Evolutionary conservation across 1,284 basidiomycete species (phyloP).

Genomic region (Paramarasmius palmivorus): DNA sequence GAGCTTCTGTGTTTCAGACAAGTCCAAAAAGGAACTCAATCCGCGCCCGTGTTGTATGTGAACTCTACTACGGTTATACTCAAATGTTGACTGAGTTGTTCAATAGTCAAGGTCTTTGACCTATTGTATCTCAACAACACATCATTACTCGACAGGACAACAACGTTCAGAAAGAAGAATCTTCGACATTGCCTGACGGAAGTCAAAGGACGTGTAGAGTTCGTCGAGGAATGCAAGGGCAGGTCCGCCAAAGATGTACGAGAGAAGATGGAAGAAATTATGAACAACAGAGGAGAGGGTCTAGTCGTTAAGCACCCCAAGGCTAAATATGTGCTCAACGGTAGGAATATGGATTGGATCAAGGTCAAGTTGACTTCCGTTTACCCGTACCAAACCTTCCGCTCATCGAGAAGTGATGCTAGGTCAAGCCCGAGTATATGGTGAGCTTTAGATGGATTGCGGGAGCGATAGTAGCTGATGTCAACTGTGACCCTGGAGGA

Average conservation of each 20-base stretch:
- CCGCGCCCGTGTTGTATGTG: conserved; percentile 83
- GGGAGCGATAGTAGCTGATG: conserved; percentile 1
- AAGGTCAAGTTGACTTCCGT: conserved; percentile 50
- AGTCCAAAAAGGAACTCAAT: conserved; percentile 65
- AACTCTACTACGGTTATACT: background rate
- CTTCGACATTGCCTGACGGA: conserved; percentile 61
- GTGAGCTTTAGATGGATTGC: conserved; percentile 37
- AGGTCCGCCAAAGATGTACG: conserved; percentile 81
- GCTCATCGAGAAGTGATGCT: background rate
- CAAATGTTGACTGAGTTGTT: conserved; percentile 5
- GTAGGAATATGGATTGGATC: conserved; percentile 87
- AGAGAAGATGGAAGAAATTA: conserved; percentile 74
- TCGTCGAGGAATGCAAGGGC: conserved; percentile 69
- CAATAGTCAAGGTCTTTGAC: conserved; percentile 91
- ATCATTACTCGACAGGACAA: conserved; percentile 64
- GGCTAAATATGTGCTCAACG: conserved; percentile 81
- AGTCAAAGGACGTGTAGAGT: conserved; percentile 79
- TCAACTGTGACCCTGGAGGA: conserved; percentile 48
- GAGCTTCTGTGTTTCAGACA: conserved; percentile 44
- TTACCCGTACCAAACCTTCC: background rate
- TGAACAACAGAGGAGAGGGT: conserved; percentile 86
- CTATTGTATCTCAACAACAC: conserved; percentile 83
- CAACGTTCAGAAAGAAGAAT: conserved; percentile 71
- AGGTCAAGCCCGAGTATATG: conserved; percentile 94
- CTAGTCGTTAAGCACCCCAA: conserved; percentile 86